Base-by-base conservation (phyloP, 768 basidiomycete species). In the Lentinus brumalis region DNA sequence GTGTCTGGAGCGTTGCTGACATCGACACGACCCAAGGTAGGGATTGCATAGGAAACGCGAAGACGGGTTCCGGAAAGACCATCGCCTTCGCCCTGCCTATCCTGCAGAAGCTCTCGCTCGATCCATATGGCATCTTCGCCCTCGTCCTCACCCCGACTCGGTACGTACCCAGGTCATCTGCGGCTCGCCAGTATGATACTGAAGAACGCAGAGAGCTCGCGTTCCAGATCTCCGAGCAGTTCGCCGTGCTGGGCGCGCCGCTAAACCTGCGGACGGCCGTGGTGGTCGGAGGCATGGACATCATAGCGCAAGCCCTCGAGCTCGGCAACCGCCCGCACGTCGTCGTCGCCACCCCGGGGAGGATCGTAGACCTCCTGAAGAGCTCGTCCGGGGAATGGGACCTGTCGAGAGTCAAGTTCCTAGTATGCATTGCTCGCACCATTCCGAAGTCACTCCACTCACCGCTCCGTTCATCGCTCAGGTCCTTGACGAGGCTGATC, bases 11-110 rank as follows among this genome's bases (percentile, higher is more conserved):
- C n/a, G 3, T 59, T 14, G 26, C 59, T 73, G 69, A 75, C 47
- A 58, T 44, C 18, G 21, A 15, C 40, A 26, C 46, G 35, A 52
- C 55, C 63, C 35, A 74, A 94, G 96, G 96, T 41, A 84, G 89
- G 70, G 96, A 99, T 74, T 98, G 96, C 73, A 93, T 99, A 60
- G 97, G 97, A 10, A 95, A 96, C 64, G 95, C 97, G 1, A 96
- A 98, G 77, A 99, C 97, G 0, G 97, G 97, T 54, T 95, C 93
- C 2, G 96, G 96, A 68, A 99, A 99, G 77, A 99, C 97, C 0
- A 86, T 99, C 60, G 96, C 97, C 0, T 99, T 99, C 67, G 97
- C 96, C 1, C 75, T 98, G 5, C 97, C 97, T 5, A 98, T 98
- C 57, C 78, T 98, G 7, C 94, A 99, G 73, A 85, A 85, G 67